Conservation (phyloP, 139 green algal genomes). For the Picochlorum sp. region DNA sequence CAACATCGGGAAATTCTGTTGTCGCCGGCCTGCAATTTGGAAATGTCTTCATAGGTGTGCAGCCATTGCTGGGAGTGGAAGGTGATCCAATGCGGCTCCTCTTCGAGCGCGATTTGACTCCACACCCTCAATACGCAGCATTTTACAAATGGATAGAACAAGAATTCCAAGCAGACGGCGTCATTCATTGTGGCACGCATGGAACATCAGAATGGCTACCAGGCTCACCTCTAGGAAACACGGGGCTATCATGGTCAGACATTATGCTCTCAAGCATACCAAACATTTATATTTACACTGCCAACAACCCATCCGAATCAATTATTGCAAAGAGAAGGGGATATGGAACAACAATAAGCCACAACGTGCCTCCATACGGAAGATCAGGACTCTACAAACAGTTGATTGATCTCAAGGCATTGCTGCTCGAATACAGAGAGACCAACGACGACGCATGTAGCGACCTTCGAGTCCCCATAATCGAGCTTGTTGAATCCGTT, state of each 20-base stretch:
- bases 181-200: constrained; percentile 98
- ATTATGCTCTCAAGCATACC: constrained; percentile 72
- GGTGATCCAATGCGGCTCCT: constrained; percentile 97
- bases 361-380: constrained; percentile 97
- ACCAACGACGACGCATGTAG: constrained; percentile 21
- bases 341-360: constrained; percentile 89
- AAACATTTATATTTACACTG: constrained; percentile 91
- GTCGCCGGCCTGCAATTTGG: constrained; percentile 72
- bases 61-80: constrained; percentile 88
- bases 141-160: constrained; percentile 88
- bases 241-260: constrained; percentile 67
- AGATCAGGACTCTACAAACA: constrained; percentile 94
- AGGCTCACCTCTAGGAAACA: constrained; percentile 80
- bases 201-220: constrained; percentile 97
- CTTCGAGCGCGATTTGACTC: constrained; percentile 94
- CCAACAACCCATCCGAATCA: constrained; percentile 88
- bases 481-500: constrained; percentile 29
- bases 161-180: constrained; percentile 67
- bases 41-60: constrained; percentile 91
- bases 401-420: constrained; percentile 63
- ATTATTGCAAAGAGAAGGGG: constrained; percentile 93
- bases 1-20: constrained; percentile 33
- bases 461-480: constrained; percentile 44
- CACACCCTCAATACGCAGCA: constrained; percentile 93
- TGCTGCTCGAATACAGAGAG: constrained; percentile 78